Evolutionary conservation across 148 eudicot genomes (phyloP).

Genomic region (Rhododendron ferrugineum): DNA sequence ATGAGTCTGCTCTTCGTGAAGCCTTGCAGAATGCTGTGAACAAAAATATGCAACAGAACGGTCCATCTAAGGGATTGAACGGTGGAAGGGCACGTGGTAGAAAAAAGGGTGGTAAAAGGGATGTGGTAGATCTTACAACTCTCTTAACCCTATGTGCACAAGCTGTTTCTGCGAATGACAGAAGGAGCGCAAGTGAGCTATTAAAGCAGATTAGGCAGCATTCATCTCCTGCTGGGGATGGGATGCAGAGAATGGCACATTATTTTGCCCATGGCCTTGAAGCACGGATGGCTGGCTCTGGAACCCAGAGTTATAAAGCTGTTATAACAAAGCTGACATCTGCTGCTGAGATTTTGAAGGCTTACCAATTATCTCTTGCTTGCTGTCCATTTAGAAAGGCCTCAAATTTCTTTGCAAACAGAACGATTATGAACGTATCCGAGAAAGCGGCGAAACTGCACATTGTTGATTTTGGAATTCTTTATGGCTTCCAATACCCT

Average conservation of each 20-base stretch:
- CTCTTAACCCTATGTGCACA: constrained; percentile 74
- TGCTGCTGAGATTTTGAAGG: constrained; percentile 64
- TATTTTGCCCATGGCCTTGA: constrained; percentile 81
- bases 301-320: constrained; percentile 46
- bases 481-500: constrained; percentile 89
- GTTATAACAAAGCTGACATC: constrained; percentile 39
- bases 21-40: constrained; percentile 36
- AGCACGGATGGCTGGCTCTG: constrained; percentile 75
- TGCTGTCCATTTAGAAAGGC: constrained; percentile 62
- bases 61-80: constrained; percentile 32
- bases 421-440: constrained; percentile 42
- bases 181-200: constrained; percentile 51
- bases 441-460: constrained; percentile 55
- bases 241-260: constrained; percentile 75
- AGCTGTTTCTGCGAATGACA: constrained; percentile 57
- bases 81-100: constrained; percentile 52
- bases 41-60: constrained; percentile 32
- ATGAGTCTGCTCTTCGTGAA: constrained; percentile 64
- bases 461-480: constrained; percentile 67
- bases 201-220: constrained; percentile 58
- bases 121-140: constrained; percentile 58
- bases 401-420: constrained; percentile 51
- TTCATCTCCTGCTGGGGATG: constrained; percentile 62
- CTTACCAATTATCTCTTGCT: constrained; percentile 64
- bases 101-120: constrained; percentile 34